Base-by-base conservation (phyloP, 1,139 yeast genomes). In the Magnusiomyces magnusii region DNA sequence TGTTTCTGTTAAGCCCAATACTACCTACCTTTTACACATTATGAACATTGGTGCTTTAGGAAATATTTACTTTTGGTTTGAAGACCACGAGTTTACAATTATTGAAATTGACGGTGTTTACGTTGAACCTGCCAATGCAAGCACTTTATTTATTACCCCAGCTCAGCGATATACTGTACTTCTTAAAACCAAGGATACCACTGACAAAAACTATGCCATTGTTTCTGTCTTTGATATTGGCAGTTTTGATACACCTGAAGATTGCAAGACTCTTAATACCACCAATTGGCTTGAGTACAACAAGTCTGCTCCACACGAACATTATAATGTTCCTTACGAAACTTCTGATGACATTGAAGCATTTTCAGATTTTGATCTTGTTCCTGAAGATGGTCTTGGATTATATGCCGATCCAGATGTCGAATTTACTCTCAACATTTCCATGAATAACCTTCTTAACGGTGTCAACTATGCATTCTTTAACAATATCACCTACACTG, bases 391-490 rank as follows among this genome's bases (percentile, higher is more conserved):
- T 58, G 78, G 79, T 59, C 75, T 71, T 61, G 82, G 78, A 58
- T 69, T 82, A 34, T 78, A 76, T 47, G 86, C 81, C 49, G 88
- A 85, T 23, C 82, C 89, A 13, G 96, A 89, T 70, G 78, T 81
- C 66, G 78, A 78, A 58, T 79, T 90, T 65, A 78, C 80, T n/a
- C 75, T 92, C 53, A 83, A 84, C 65, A 88, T 92, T 62, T 71
- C 75, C 47, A 90, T 91, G 96, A 85, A 85, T 70, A 87, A 87
- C 74, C 78, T 92, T 71, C 81, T 78, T 52, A 78, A 89, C 71
- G 98, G 98, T 72, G 78, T 87, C 61, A 89, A 87, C 75, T 92
- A 91, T 70, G 97, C 97, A 9, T 85, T 91, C 74, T 89, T 92
- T 83, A 89, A 91, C 78, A 85, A 87, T 71, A 78, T 85, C 65